Evolutionary conservation across 2,329 filamentous ascomycete species (phyloP).

Genomic region (Fusarium sp.): DNA sequence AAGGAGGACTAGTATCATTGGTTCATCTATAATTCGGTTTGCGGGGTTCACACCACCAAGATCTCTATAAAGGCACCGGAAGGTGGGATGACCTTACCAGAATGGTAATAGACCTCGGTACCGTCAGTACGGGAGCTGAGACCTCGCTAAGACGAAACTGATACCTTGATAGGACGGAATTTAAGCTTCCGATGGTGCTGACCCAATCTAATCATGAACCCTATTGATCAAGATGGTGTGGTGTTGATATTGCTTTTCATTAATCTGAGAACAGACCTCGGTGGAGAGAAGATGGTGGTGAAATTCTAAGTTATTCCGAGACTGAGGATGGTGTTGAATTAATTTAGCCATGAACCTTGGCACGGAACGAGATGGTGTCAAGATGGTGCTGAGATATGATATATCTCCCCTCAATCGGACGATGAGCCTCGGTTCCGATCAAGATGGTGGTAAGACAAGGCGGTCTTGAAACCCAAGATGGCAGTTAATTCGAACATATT

Average conservation of each 20-base stretch:
- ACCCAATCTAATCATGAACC: not conserved
- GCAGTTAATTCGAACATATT: not conserved
- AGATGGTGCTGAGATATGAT: not conserved
- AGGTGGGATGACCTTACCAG: not conserved
- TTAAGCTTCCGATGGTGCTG: not conserved
- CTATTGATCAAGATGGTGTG: not conserved
- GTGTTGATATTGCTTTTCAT: not conserved
- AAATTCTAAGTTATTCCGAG: not conserved
- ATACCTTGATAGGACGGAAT: not conserved
- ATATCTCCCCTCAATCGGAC: not conserved
- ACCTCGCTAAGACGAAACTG: not conserved
- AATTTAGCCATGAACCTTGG: not conserved
- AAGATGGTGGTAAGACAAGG: not conserved
- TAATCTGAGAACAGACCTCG: not conserved
- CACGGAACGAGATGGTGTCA: not conserved
- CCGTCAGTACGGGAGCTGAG: not conserved
- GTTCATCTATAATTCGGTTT: not conserved
- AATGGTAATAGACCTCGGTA: slow-evolving; percentile 1
- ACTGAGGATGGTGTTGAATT: not conserved
- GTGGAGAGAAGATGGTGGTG: not conserved
- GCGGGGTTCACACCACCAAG: not conserved
- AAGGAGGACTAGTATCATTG: not conserved
- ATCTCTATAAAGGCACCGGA: not conserved
- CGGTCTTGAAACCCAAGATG: not conserved
- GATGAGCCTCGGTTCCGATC: not conserved